Evolutionary conservation across 306 rosid genomes (phyloP).

Genomic region (Sphenostylis stenocarpa): DNA sequence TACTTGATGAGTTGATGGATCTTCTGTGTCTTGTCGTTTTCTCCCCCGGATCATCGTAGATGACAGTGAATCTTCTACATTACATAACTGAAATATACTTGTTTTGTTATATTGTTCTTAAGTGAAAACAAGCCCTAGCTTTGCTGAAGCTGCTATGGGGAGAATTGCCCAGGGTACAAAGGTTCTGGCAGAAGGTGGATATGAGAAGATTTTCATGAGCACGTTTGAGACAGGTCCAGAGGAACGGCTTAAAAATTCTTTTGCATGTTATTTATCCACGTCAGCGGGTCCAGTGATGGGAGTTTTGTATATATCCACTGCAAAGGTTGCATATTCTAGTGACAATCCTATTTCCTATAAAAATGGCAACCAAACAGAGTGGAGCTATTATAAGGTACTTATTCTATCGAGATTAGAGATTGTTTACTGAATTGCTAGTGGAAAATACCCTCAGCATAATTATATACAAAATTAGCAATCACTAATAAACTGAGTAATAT

Average conservation of each 20-base stretch:
- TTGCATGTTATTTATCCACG: slow-evolving; percentile 89
- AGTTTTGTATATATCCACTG: slow-evolving; percentile 65
- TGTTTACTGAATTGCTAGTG: background rate
- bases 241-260: slow-evolving; percentile 77
- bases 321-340: slow-evolving; percentile 84
- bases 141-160: slow-evolving; percentile 92
- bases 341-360: slow-evolving; percentile 85
- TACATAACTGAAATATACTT: slow-evolving; percentile 25
- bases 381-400: slow-evolving; percentile 97
- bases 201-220: slow-evolving; percentile 70
- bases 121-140: slow-evolving; percentile 94
- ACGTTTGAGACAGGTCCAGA: slow-evolving; percentile 79
- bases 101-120: slow-evolving; percentile 20
- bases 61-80: background rate
- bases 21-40: background rate
- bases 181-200: slow-evolving; percentile 93
- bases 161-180: slow-evolving; percentile 97
- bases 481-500: background rate
- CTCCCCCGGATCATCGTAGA: background rate
- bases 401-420: background rate
- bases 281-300: slow-evolving; percentile 77
- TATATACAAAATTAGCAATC: background rate
- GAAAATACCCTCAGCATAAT: background rate
- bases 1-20: background rate
- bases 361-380: slow-evolving; percentile 55